Evolutionary conservation across 345 rosid genomes (phyloP).

Genomic region (Citrus reticulata): DNA sequence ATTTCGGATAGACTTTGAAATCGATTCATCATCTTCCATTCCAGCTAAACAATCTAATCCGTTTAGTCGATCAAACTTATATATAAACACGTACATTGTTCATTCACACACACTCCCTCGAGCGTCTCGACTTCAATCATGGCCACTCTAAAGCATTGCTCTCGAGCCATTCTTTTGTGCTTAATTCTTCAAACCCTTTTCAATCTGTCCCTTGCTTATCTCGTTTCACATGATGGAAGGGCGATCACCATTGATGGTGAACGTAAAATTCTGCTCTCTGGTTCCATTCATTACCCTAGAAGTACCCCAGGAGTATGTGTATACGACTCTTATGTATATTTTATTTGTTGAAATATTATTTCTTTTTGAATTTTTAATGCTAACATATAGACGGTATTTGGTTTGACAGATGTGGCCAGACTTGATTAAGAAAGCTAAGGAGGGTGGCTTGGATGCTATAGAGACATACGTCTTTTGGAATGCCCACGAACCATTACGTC

Average conservation of each 20-base stretch:
- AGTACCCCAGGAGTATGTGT: constrained; percentile 48
- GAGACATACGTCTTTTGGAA: constrained; percentile 75
- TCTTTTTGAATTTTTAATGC: not conserved
- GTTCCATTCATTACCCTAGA: constrained; percentile 67
- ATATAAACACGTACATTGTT: not conserved
- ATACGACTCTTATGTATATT: constrained; percentile 14
- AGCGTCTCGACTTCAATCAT: not conserved
- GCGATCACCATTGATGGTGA: constrained; percentile 54
- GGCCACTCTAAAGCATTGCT: not conserved
- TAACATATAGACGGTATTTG: not conserved
- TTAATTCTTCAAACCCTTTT: not conserved
- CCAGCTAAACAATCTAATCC: not conserved
- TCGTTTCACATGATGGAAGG: constrained; percentile 39
- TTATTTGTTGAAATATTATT: not conserved
- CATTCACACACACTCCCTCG: not conserved
- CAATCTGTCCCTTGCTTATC: constrained; percentile 6
- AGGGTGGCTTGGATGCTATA: constrained; percentile 60
- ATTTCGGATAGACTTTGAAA: not conserved
- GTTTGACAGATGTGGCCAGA: constrained; percentile 64
- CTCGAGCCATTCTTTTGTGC: not conserved
- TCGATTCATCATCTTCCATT: not conserved
- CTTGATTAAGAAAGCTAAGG: constrained; percentile 51
- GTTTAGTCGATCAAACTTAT: not conserved
- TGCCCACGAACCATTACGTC: constrained; percentile 50
- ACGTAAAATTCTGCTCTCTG: constrained; percentile 51